Conservation (phyloP, 2,329 filamentous ascomycete genomes). For the Hymenoscyphus salicellus region DNA sequence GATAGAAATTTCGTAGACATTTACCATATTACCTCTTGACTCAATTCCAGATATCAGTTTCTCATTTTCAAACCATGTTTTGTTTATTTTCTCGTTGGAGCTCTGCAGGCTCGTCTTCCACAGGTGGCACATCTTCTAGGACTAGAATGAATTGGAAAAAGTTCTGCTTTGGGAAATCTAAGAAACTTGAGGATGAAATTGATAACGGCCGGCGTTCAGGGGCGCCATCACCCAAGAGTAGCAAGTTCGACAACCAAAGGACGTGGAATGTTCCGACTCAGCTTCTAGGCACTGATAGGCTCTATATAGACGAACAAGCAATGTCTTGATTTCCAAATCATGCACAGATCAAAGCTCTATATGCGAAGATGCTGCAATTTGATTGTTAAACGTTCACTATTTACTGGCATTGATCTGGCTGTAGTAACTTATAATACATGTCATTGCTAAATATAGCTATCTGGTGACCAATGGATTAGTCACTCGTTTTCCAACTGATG, state of each 20-base stretch:
- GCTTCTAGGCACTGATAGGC: conserved; percentile 3
- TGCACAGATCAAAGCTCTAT: too few relatives aligned
- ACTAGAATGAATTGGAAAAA: conserved; percentile 4
- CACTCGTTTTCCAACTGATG: too few relatives aligned
- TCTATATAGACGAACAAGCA: conserved; percentile 3
- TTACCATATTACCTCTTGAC: background rate
- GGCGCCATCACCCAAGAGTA: conserved; percentile 4
- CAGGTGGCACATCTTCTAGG: conserved; percentile 4
- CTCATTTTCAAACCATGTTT: conserved; percentile 1
- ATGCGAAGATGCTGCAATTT: too few relatives aligned
- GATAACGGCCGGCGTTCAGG: conserved; percentile 2
- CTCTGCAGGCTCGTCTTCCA: conserved; percentile 6
- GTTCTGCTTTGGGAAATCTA: background rate
- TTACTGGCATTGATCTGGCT: too few relatives aligned
- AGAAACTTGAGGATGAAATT: conserved; percentile 2
- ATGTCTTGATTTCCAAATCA: too few relatives aligned
- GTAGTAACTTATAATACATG: too few relatives aligned
- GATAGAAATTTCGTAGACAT: conserved; percentile 3
- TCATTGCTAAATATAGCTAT: too few relatives aligned
- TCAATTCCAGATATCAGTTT: conserved; percentile 3
- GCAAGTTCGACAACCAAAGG: too few relatives aligned
- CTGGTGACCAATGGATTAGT: too few relatives aligned
- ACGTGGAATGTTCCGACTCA: too few relatives aligned
- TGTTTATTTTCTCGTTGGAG: conserved; percentile 6
- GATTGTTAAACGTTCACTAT: too few relatives aligned